Conservation (phyloP, 140 eudicot species). For the Ambrosia hybrid region DNA sequence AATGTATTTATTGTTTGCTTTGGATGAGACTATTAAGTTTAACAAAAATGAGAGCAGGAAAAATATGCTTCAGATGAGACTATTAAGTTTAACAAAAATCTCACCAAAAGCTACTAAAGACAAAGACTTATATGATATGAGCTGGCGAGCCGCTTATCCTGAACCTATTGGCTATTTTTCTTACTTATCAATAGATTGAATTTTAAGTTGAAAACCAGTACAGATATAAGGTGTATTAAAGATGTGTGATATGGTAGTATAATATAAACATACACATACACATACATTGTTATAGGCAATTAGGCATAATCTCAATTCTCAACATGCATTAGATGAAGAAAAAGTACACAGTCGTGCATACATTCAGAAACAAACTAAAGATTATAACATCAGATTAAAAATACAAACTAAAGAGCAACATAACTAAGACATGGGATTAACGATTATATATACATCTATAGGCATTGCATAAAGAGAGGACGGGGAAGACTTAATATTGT, state of each 20-base stretch:
- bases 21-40: too few species aligned
- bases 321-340: too few species aligned
- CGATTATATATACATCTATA: too few species aligned
- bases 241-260: neutral
- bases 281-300: neutral
- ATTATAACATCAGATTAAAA: too few species aligned
- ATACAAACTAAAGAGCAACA: too few species aligned
- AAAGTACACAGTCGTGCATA: too few species aligned
- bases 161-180: neutral
- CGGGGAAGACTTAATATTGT: too few species aligned
- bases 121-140: neutral
- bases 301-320: neutral
- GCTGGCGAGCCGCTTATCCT: neutral
- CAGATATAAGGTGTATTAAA: neutral
- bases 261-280: conserved; percentile 1
- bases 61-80: neutral
- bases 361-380: too few species aligned
- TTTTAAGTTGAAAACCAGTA: neutral
- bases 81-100: neutral
- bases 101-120: conserved; percentile 1
- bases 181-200: neutral
- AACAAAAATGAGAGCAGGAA: neutral
- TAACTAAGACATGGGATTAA: too few species aligned
- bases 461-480: neutral
- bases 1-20: too few species aligned